phyloP scores from a whole-genome alignment of 257 asterid species.

The Vinca minor region DNA sequence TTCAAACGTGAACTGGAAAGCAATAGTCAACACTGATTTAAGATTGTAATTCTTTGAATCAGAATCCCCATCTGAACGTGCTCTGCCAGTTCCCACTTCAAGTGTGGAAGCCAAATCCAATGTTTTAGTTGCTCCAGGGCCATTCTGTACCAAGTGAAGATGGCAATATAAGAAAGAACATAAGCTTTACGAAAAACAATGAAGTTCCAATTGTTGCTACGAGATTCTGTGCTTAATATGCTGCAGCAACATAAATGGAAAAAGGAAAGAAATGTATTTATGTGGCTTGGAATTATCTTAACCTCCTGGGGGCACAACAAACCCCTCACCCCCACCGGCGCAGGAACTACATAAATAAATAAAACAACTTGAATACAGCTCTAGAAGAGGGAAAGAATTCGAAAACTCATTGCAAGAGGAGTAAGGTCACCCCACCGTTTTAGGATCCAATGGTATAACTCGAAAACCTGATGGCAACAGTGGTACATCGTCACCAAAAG shows the following conservation, averaged over 20 bases:
- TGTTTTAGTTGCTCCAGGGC: constrained; percentile 52
- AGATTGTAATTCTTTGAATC: constrained; percentile 44
- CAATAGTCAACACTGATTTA: constrained; percentile 82
- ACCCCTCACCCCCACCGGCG: neutral
- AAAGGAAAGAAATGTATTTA: neutral
- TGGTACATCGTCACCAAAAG: constrained; percentile 89
- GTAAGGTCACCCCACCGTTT: constrained; percentile 54
- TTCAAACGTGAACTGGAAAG: constrained; percentile 90
- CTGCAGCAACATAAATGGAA: neutral
- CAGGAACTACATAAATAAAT: neutral
- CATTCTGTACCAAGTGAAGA: constrained; percentile 43
- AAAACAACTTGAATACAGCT: neutral
- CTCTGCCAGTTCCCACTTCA: constrained; percentile 59
- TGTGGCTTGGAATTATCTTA: neutral
- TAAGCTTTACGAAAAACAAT: neutral
- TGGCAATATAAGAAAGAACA: neutral
- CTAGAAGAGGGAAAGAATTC: neutral
- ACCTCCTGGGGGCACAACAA: neutral
- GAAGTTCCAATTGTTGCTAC: neutral
- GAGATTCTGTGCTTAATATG: neutral
- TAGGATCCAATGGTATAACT: constrained; percentile 78
- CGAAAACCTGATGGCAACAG: constrained; percentile 89
- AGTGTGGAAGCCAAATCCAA: constrained; percentile 85
- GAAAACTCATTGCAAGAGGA: neutral
- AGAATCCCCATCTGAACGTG: constrained; percentile 43